Conservation (phyloP, 1,284 basidiomycete genomes). For the Dichomitus squalens region DNA sequence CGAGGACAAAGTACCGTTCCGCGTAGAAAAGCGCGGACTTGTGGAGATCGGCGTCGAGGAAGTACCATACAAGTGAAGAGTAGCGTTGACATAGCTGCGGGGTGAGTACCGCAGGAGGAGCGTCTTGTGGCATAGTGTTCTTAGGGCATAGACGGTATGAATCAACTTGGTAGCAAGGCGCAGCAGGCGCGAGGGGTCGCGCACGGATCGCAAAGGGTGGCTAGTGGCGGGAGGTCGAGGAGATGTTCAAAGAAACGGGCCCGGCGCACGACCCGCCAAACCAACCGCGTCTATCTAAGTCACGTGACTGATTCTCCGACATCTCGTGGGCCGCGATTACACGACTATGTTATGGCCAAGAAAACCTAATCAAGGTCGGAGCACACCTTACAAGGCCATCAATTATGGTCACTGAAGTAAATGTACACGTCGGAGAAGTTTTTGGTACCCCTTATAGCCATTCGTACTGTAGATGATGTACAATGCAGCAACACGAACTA, state of each 20-base stretch:
- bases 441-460: slow-evolving; percentile 3
- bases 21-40: slow-evolving; percentile 82
- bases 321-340: not conserved
- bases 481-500: slow-evolving; percentile 16
- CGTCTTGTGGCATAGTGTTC: slow-evolving; percentile 48
- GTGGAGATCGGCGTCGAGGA: slow-evolving; percentile 74
- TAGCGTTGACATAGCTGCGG: slow-evolving; percentile 66
- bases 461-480: slow-evolving; percentile 23
- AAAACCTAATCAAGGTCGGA: slow-evolving; percentile 13
- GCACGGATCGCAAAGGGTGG: slow-evolving; percentile 5
- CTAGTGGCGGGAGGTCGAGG: slow-evolving; percentile 14
- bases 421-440: too few relatives aligned
- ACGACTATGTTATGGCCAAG: slow-evolving; percentile 15
- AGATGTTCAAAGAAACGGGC: slow-evolving; percentile 13
- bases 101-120: slow-evolving; percentile 43
- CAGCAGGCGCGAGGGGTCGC: slow-evolving; percentile 4
- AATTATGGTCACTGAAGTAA: too few relatives aligned
- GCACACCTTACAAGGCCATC: not conserved
- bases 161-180: slow-evolving; percentile 1
- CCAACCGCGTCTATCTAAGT: slow-evolving; percentile 27
- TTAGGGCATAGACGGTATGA: slow-evolving; percentile 29
- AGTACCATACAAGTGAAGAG: slow-evolving; percentile 71
- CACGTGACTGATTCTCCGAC: slow-evolving; percentile 15
- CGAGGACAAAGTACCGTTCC: slow-evolving; percentile 73
- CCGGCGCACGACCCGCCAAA: slow-evolving; percentile 19